Evolutionary conservation across 176 grass and related monocot species (phyloP), one percentile per base, ranked within the genome.

Genomic region (Triticum turgidum): DNA sequence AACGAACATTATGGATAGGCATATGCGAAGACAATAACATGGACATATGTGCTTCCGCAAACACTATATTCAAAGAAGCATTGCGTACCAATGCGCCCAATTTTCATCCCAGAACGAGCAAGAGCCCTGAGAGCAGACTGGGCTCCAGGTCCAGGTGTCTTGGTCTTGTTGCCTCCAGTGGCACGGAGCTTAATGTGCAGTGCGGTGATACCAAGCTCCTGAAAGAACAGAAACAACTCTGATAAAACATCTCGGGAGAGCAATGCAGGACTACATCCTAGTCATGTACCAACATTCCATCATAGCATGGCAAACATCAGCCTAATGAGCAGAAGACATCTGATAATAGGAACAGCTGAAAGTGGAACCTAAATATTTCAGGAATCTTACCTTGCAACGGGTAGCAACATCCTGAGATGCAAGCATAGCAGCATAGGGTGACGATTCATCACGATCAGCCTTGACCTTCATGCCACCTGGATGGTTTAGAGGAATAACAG

Each of bases 351-450:
- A 38, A 59, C 33, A 18, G 9, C 18, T 71, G 13, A 27, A 20
- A 83, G 20, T 10, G 5, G 71, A 22, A 4, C 4, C 7, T 18
- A 1, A 0, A 10, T 14, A n/a, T 11, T 14, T 32, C 2, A 52
- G 6, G 29, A 27, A 18, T 25, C 51, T 34, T 71, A 97, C 92
- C 90, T 94, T 97, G 87, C 95, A 97, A 24, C 95, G 89, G 3
- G 65, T 33, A 29, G 92, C 83, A 79, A 94, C 92, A 91, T 97
- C 95, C 89, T 97, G 95, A 61, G 95, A 87, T 68, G 95, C 92
- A 93, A 97, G 95, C 95, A 97, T 97, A 77, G 95, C 95, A 79
- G 95, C 95, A 15, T 97, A 97, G 47, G 95, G 95, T 34, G 92
- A 97, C 0, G 92, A 97, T 14, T 97, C 95, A 91, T 97, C 95